Conservation (phyloP, 805 yeast genomes). For the Cyberlindnera japonica region DNA sequence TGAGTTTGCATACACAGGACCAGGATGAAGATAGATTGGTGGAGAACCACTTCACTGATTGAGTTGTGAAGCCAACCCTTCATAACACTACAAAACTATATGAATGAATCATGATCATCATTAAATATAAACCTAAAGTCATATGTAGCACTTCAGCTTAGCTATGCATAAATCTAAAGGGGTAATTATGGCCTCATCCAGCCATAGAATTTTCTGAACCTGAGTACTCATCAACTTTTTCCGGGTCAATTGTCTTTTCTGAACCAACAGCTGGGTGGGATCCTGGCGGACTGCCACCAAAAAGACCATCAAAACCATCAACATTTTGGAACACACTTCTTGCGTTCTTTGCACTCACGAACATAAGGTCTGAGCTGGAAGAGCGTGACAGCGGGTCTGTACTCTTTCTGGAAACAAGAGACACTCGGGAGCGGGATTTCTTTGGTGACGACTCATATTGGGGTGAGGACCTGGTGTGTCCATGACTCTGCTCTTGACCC, state of each 20-base stretch:
- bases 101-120: not conserved
- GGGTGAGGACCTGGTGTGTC: conserved; percentile 1
- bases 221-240: conserved; percentile 20
- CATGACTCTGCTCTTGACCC: conserved; percentile 14
- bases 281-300: conserved; percentile 2
- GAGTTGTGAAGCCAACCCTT: not conserved
- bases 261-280: not conserved
- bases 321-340: conserved; percentile 15
- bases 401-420: not conserved
- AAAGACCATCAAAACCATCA: conserved; percentile 24
- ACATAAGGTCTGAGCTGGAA: conserved; percentile 15
- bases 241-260: conserved; percentile 13
- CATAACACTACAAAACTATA: too few relatives aligned
- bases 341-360: conserved; percentile 11
- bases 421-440: conserved; percentile 1
- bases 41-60: conserved; percentile 1
- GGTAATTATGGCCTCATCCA: not conserved
- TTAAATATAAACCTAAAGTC: not conserved
- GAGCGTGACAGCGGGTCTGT: conserved; percentile 6
- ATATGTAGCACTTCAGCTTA: not conserved
- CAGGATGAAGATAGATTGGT: not conserved
- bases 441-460: not conserved
- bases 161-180: not conserved
- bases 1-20: conserved; percentile 16
- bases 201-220: conserved; percentile 9